Conservation (phyloP, 1,139 yeast genomes). For the Suhomyces guaymorum region DNA sequence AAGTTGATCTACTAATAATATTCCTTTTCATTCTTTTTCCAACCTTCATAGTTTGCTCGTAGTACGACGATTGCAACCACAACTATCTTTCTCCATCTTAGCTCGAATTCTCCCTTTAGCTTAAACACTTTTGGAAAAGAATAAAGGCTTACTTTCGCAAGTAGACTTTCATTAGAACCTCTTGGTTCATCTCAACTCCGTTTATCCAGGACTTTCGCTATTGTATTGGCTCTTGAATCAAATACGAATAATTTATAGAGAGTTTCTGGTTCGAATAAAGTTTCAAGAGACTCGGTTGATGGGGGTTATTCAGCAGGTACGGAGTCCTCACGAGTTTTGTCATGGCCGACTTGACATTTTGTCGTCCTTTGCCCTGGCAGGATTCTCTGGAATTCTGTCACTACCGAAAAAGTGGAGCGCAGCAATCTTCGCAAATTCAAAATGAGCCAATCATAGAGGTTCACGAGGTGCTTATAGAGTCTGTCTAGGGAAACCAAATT, state of each 20-base stretch:
- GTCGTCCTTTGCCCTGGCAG: slow-evolving; percentile 32
- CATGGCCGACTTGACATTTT: slow-evolving; percentile 33
- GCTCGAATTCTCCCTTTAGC: slow-evolving; percentile 30
- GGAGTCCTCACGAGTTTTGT: slow-evolving; percentile 26
- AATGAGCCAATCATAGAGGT: slow-evolving; percentile 25
- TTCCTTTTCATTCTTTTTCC: slow-evolving; percentile 68
- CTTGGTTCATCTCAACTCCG: slow-evolving; percentile 14
- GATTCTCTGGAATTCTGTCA: slow-evolving; percentile 21
- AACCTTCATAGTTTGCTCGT: slow-evolving; percentile 70
- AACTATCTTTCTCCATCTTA: slow-evolving; percentile 81
- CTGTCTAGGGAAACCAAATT: slow-evolving; percentile 1
- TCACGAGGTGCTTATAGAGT: slow-evolving; percentile 11
- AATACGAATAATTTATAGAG: not conserved
- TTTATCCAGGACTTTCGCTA: slow-evolving; percentile 20
- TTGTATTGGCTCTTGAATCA: slow-evolving; percentile 1
- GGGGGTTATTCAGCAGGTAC: slow-evolving; percentile 39
- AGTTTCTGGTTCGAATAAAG: slow-evolving; percentile 22
- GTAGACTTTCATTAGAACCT: slow-evolving; percentile 27
- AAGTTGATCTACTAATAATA: too few species aligned
- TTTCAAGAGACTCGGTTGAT: slow-evolving; percentile 24
- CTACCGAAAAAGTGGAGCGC: slow-evolving; percentile 45
- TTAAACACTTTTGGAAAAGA: slow-evolving; percentile 38
- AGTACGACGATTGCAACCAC: slow-evolving; percentile 79
- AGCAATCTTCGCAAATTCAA: slow-evolving; percentile 46
- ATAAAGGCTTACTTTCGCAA: slow-evolving; percentile 38